Base-by-base conservation (phyloP, 2,329 filamentous ascomycete species). In the Beauveria varroae region DNA sequence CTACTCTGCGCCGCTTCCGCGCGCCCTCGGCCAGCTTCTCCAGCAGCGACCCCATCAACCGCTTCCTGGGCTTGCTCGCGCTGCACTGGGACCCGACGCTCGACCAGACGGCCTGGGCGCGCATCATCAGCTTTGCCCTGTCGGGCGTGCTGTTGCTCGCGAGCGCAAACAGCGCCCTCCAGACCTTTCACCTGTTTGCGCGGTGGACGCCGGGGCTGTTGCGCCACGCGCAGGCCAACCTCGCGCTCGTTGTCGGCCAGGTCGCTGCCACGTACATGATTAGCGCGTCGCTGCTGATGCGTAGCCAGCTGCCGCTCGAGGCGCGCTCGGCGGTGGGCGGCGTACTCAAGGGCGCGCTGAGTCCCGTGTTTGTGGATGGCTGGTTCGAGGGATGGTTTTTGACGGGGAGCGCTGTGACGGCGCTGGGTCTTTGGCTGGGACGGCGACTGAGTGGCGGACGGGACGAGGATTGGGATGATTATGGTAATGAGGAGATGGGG, bases 381-480 rank as follows among this genome's bases (percentile, higher is more conserved):
- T 96, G 91, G 91, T 96, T 96, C 67, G 91, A 96, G 72, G 86
- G 85, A 8, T 93, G 91, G 87, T 96, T 96, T 72, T 73, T 96
- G 61, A 71, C 86, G 3, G 87, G 88, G 5, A 88, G 86, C 64
- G 76, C 79, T 0, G 69, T 81, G 14, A 95, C 91, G 1, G 86
- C 81, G 1, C 69, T 83, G n/a, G 90, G 89, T 0, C 86, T 96
- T 24, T 90, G 88, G 80, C 71, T 92, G 4, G 88, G 89, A 0
- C 80, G 85, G 64, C 86, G 84, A 69, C 76, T 91, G 2, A 76
- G 74, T 0, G 74, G 75, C 3, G 57, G 57, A 5, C 30, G 57
- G 12, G 79, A 79, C 64, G 84, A 87, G 53, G 85, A 86, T 63
- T 85, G 80, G 78, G 82, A 86, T 67, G 81, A 85, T 70, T 76